Percentiles rank a stretch among this genome's conserved stretches.
phyloP scores from a whole-genome alignment of 441 rosid species.

The Omphalea diandra region DNA sequence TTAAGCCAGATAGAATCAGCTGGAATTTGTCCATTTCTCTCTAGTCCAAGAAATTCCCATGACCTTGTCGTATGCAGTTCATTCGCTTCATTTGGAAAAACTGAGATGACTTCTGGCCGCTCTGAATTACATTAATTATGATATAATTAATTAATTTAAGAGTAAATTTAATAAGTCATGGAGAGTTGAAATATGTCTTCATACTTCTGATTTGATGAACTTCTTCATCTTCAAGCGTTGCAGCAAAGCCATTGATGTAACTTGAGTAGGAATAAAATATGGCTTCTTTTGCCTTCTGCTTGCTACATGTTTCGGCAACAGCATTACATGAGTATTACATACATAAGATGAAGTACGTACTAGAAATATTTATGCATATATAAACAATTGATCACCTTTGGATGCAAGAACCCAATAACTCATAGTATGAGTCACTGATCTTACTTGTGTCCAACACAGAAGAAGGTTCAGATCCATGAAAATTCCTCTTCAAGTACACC shows the following conservation, averaged over 20 bases:
- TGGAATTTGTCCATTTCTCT: conserved; percentile 26
- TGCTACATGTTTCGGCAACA: conserved; percentile 20
- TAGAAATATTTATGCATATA: background rate
- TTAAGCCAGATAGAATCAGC: conserved; percentile 38
- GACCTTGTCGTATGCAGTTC: conserved; percentile 54
- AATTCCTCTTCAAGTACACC: conserved; percentile 56
- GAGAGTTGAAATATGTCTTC: no score
- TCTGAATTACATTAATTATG: conserved; percentile 25
- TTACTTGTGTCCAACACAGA: conserved; percentile 20
- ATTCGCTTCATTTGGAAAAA: conserved; percentile 40
- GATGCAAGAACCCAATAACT: conserved; percentile 42
- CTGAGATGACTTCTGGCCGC: conserved; percentile 42
- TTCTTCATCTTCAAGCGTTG: conserved; percentile 50
- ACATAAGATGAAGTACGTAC: background rate
- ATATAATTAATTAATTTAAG: no score
- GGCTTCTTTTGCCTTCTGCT: conserved; percentile 41
- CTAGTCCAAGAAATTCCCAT: conserved; percentile 55
- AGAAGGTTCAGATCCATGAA: conserved; percentile 35
- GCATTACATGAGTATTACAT: background rate
- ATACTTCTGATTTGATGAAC: conserved; percentile 45
- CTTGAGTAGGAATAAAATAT: conserved; percentile 47
- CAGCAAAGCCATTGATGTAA: conserved; percentile 60
- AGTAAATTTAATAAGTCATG: no score
- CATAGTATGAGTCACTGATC: conserved; percentile 36
- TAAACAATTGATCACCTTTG: conserved; percentile 32